Conservation (phyloP, 306 rosid genomes). For the Acacia crassicarpa region DNA sequence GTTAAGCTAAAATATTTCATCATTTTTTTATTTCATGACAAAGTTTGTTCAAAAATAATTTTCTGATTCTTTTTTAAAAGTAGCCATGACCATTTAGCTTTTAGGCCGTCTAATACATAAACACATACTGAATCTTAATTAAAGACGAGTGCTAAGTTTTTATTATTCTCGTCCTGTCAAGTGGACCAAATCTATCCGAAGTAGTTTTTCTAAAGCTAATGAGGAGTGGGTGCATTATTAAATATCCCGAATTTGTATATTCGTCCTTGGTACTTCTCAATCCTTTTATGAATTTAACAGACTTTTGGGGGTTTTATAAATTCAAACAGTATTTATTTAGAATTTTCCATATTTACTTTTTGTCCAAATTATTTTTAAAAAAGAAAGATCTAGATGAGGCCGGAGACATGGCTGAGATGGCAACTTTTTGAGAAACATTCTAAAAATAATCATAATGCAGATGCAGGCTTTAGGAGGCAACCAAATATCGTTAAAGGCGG, state of each 20-base stretch:
- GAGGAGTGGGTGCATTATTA: too few relatives aligned
- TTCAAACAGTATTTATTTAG: too few relatives aligned
- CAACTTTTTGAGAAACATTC: background rate
- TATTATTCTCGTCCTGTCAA: background rate
- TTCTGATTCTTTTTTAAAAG: background rate
- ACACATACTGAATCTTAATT: background rate
- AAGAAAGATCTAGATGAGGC: background rate
- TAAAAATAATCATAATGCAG: background rate
- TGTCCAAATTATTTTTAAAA: background rate
- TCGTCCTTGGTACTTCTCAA: too few relatives aligned
- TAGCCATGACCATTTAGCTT: background rate
- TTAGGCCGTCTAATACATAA: background rate
- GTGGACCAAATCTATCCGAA: background rate
- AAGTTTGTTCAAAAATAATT: background rate
- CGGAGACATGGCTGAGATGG: background rate
- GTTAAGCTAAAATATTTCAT: background rate
- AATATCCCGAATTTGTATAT: too few relatives aligned
- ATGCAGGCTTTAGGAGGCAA: conserved; percentile 5
- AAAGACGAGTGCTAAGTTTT: background rate
- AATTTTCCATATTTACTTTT: too few relatives aligned
- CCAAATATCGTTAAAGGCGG: background rate
- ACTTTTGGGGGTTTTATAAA: too few relatives aligned
- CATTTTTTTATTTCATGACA: background rate
- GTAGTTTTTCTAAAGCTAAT: too few relatives aligned
- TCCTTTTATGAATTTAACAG: too few relatives aligned